Conservation (phyloP, 345 rosid species). For the Erysimum cheiranthoides region DNA sequence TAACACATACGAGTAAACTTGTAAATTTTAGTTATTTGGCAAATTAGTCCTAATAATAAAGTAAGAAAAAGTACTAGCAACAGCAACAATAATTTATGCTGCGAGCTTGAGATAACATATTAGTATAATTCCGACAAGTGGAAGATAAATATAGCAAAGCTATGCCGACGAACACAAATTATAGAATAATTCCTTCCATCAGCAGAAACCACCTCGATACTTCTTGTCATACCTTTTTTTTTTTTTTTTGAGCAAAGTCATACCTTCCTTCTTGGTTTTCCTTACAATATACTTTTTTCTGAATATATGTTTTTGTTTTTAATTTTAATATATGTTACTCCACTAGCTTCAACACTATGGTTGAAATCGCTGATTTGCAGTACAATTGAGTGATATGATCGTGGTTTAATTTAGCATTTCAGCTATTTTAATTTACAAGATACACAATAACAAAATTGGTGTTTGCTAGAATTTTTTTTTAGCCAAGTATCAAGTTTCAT, state of each 20-base stretch:
- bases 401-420: background rate
- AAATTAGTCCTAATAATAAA: background rate
- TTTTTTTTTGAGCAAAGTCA: too few relatives aligned
- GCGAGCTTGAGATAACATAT: background rate
- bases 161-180: background rate
- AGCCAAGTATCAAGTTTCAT: background rate
- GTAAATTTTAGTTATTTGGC: background rate
- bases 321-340: background rate
- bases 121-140: constrained; percentile 23
- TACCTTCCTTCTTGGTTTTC: background rate
- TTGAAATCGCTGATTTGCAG: background rate
- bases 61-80: background rate
- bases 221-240: background rate
- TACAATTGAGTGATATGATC: background rate
- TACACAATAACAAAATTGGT: background rate
- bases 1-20: background rate
- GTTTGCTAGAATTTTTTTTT: too few relatives aligned
- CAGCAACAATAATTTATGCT: background rate
- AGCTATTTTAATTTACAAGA: background rate
- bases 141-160: constrained; percentile 29
- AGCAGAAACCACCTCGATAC: constrained; percentile 16
- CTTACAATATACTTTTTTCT: background rate
- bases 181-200: constrained; percentile 8
- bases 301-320: too few relatives aligned
- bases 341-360: constrained; percentile 5